phyloP scores from a whole-genome alignment of 805 yeast genomes.

The Suhomyces kilbournensis region DNA sequence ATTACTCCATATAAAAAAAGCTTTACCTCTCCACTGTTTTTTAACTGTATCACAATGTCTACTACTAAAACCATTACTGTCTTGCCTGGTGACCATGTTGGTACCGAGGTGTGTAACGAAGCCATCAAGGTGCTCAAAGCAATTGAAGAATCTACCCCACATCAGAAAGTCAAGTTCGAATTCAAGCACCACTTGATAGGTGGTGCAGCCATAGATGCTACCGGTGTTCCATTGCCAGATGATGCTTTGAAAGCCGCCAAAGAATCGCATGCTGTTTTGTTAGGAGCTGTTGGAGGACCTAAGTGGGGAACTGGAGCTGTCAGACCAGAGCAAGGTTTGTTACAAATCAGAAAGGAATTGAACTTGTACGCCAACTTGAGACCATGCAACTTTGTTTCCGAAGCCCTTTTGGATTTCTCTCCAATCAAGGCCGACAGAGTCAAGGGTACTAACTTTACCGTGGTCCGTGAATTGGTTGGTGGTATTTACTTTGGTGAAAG shows the following conservation, averaged over 20 bases:
- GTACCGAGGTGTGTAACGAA: constrained; percentile 83
- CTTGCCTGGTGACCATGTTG: constrained; percentile 96
- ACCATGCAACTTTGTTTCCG: constrained; percentile 92
- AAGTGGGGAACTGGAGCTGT: constrained; percentile 98
- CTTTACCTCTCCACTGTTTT: neutral
- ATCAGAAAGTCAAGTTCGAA: constrained; percentile 55
- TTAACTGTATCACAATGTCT: neutral
- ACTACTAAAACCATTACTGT: constrained; percentile 70
- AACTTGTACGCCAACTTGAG: constrained; percentile 93
- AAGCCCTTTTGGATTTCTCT: constrained; percentile 75
- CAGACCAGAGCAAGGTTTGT: constrained; percentile 95
- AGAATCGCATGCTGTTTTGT: constrained; percentile 86
- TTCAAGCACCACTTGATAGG: constrained; percentile 88
- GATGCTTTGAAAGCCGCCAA: constrained; percentile 81
- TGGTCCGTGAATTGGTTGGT: constrained; percentile 95
- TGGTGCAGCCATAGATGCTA: constrained; percentile 97
- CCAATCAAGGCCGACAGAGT: constrained; percentile 86
- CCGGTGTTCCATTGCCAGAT: constrained; percentile 88
- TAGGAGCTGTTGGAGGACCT: constrained; percentile 99
- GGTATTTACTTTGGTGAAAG: constrained; percentile 98
- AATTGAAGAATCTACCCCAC: constrained; percentile 50
- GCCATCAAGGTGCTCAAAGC: constrained; percentile 89
- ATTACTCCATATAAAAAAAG: neutral
- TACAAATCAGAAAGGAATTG: constrained; percentile 91
- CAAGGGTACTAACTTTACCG: constrained; percentile 85